Base-by-base conservation (phyloP, 352 stramenopile species). In the Halophytophthora polymorphica region DNA sequence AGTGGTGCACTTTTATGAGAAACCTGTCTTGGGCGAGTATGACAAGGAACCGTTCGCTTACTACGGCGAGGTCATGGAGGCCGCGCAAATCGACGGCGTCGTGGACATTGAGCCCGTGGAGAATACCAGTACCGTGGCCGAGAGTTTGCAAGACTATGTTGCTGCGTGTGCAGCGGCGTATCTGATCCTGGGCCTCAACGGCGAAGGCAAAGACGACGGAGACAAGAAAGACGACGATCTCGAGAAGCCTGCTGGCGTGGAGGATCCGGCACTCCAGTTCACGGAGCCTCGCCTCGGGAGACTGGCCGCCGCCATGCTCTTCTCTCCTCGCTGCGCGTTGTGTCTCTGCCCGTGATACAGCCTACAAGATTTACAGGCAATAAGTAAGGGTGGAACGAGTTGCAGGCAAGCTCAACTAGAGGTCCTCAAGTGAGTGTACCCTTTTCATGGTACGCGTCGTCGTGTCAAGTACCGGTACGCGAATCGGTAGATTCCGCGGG, bases 1-100 rank as follows among this genome's bases (percentile, higher is more conserved):
- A 2, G 42, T 89, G 22, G 73, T 89, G 14, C 73, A 87, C 50
- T 89, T 89, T 41, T 84, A 76, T 59, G 60, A 75, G 28, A 69
- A 68, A 7, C 70, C 69, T 6, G 46, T 86, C 4, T 44, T 75
- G 21, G 73, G 59, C 0, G 56, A 56, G 28, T 77, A 59, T 25
- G 63, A 85, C 39, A 35, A 57, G 5, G 25, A 66, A 23, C 54
- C 56, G 0, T 74, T 85, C 31, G 52, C 59, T 13, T 56, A 59
- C 50, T 80, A 72, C 23, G 36, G 40, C 7, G 61, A 62, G 15
- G 56, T 80, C 15, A 55, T 84, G 19, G 36, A 61, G 5, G 50
- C 33, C 15, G 45, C 58, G 34, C 56, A 82, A 50, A 17, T 86
- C 11, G 46, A 61, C 23, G 73, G 68, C 0, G 22, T 43, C 2